Evolutionary conservation across 192 early-diverging fungal species (phyloP).

Genomic region (Podila epigama): DNA sequence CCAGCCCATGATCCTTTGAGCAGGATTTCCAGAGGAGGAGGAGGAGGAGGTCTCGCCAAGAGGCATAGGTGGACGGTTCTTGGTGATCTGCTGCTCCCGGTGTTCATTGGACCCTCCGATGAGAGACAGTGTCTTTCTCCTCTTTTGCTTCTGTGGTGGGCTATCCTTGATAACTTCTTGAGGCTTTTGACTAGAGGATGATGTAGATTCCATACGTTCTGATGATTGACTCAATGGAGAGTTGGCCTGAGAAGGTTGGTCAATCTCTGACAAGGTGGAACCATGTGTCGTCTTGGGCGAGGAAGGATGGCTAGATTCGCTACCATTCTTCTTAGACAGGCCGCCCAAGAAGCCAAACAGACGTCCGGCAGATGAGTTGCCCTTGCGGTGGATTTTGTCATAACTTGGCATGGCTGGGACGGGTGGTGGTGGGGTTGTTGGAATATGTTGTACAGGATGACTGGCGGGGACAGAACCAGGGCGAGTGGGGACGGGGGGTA

Average conservation of each 20-base stretch:
- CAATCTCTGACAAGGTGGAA: conserved; percentile 3
- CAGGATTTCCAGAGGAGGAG: conserved; percentile 36
- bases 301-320: conserved; percentile 6
- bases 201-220: neutral
- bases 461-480: conserved; percentile 1
- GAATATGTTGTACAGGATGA: no score
- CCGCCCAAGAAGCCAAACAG: conserved; percentile 46
- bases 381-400: conserved; percentile 29
- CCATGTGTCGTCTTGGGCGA: conserved; percentile 29
- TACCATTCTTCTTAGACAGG: conserved; percentile 42
- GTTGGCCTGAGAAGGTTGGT: neutral
- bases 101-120: conserved; percentile 40
- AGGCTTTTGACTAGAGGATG: conserved; percentile 13
- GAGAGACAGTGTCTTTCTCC: conserved; percentile 43
- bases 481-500: conserved; percentile 29
- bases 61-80: conserved; percentile 34
- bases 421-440: conserved; percentile 12
- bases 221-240: neutral
- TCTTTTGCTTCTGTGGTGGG: conserved; percentile 24
- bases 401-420: conserved; percentile 8
- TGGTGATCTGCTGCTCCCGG: conserved; percentile 34
- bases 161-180: conserved; percentile 1
- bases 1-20: conserved; percentile 81
- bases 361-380: conserved; percentile 29
- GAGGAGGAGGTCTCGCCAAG: conserved; percentile 7